Evolutionary conservation across 2,329 filamentous ascomycete genomes (phyloP), one percentile per base, ranked within the genome.

Genomic region (Penicillium sp.): DNA sequence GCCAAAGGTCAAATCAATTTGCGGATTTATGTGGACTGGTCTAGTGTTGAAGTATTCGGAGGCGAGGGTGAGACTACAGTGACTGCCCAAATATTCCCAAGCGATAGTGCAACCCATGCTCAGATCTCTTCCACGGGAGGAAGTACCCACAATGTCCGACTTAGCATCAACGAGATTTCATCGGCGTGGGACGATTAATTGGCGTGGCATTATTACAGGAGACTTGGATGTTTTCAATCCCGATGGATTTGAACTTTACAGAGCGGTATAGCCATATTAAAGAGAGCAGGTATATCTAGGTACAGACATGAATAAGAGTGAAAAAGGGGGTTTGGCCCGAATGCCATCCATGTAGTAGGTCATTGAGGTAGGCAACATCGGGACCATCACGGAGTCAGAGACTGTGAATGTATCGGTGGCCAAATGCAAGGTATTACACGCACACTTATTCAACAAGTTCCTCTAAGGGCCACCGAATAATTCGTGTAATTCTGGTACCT

Each of bases 31-130:
- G 59, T 74, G 4, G 69, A 75, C 57, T 71, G 70, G 67, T 72
- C 70, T 10, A 68, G 67, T 28, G 64, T 73, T 35, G 72, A 74
- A 52, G 66, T 73, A 2, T 71, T 73, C 52, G 70, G 69, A 0
- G 71, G 69, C 2, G 37, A 65, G 10, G 72, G 71, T 2, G 68
- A 74, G 57, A 59, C 63, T 4, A 68, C 68, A 2, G 16, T 74
- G 30, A 72, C 72, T 13, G 58, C 68, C n/a, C 71, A 73, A 54
- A 67, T 74, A 4, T 74, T 73, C 49, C 71, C 71, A 1, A 40
- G 43, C 3, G 61, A 54, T 25, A 56, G 62, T 55, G 65, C 65
- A n/a, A 65, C 62, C 1, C 38, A 65, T 54, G 60, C 59, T 13
- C 52, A 52, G 16, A 45, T 70, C 33, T 61, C 67, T 25, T 70